Percentiles rank a stretch among this genome's conserved stretches.
phyloP scores from a whole-genome alignment of 257 asterid species.

The Plantago ovata region DNA sequence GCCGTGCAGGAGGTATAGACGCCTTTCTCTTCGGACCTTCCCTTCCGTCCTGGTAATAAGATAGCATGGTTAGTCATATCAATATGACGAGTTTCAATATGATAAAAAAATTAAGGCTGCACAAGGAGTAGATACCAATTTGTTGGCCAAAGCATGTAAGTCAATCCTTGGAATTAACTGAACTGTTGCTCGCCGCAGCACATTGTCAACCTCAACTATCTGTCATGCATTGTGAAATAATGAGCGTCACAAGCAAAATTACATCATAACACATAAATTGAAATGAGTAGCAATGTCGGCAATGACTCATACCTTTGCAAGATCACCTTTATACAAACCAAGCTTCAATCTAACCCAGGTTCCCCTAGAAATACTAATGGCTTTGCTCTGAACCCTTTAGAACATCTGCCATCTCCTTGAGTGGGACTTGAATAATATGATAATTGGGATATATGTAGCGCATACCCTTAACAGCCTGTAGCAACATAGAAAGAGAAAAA shows the following conservation, averaged over 20 bases:
- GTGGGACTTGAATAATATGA: constrained; percentile 82
- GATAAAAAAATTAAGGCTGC: constrained; percentile 12
- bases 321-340: constrained; percentile 93
- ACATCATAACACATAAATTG: not conserved
- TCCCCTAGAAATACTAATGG: constrained; percentile 82
- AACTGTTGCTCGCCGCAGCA: constrained; percentile 79
- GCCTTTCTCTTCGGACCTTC: constrained; percentile 87
- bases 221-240: constrained; percentile 28
- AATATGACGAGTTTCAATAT: constrained; percentile 2
- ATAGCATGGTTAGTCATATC: not conserved
- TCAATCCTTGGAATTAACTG: constrained; percentile 92
- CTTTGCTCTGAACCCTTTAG: constrained; percentile 94
- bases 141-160: constrained; percentile 81
- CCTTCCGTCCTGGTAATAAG: constrained; percentile 78
- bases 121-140: constrained; percentile 71
- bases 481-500: constrained; percentile 18
- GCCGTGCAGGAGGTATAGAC: constrained; percentile 83
- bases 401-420: constrained; percentile 99
- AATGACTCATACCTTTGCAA: constrained; percentile 62
- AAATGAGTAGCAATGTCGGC: constrained; percentile 4
- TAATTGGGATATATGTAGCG: constrained; percentile 61
- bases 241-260: constrained; percentile 13
- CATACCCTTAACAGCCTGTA: constrained; percentile 88
- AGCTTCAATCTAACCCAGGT: constrained; percentile 97
- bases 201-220: constrained; percentile 97